Evolutionary conservation across 2,329 filamentous ascomycete genomes (phyloP), one percentile per base, ranked within the genome.

Genomic region (Elsinoe necatrix): DNA sequence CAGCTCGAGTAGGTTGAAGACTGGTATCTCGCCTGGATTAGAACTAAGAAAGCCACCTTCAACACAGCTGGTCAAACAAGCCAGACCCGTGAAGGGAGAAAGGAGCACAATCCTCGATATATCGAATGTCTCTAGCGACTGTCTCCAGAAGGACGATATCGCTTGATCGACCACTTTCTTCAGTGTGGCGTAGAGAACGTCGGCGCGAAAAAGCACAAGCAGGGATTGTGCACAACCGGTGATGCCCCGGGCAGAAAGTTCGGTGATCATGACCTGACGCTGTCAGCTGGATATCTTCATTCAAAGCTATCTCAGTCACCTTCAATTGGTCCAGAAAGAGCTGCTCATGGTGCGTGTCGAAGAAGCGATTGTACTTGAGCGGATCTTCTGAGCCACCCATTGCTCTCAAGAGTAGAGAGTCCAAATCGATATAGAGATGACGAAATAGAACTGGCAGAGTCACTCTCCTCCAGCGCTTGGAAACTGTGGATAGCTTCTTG

Each of bases 1-100:
- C 6, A 56, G 42, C 31, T 48, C 54, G 25, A 56, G 54, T 9
- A 56, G 37, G n/a, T 47, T 27, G 31, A 56, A 39, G 21, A 34
- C 20, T 12, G 45, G 12, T 12, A 34, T 27, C 18, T 45, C 21
- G n/a, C n/a, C 12, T 6, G 7, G 1, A 7, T 18, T 16, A 11
- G 52, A 18, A 7, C 11, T 21, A 8, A 42, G 14, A 23, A 55
- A 55, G 11, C n/a, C 14, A 21, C 23, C 41, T 8, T 31, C 16
- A 11, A 55, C 52, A 14, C 25, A 23, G n/a, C 54, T 35, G 9
- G 27, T 48, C 2, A 56, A 16, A 8, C 27, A 25, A 7, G 41
- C 29, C 9, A 56, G 54, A 16, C 41, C 54, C 6, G 12, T 9
- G 18, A 45, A 48, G 1, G 39, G 20, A 16, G 54, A 25, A 12